Evolutionary conservation across 2,329 filamentous ascomycete species (phyloP).

Genomic region (Botryosphaeria dothidea): DNA sequence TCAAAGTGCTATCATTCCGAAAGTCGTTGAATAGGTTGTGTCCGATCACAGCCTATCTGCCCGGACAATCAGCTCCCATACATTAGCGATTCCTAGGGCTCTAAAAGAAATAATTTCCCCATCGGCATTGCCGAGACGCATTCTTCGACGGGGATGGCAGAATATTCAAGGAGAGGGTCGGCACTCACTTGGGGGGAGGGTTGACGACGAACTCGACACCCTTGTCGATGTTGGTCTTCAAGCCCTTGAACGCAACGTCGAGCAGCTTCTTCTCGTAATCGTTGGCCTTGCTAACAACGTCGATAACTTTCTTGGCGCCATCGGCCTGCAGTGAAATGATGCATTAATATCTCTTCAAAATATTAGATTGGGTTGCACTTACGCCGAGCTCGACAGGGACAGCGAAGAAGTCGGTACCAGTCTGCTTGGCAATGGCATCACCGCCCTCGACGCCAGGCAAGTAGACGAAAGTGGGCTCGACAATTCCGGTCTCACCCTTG

Average conservation of each 20-base stretch:
- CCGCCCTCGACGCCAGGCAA: conserved; percentile 87
- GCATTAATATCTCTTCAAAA: conserved; percentile 24
- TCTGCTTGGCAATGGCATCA: conserved; percentile 79
- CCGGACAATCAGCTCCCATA: conserved; percentile 18
- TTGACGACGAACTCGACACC: conserved; percentile 87
- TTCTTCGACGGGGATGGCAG: neutral
- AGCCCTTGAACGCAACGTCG: conserved; percentile 70
- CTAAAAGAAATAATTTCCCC: neutral
- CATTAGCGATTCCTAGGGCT: conserved; percentile 15
- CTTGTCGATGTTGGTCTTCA: conserved; percentile 93
- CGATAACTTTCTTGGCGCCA: conserved; percentile 82
- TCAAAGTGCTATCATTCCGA: neutral
- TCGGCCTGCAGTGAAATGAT: conserved; percentile 58
- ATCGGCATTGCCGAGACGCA: neutral
- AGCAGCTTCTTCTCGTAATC: conserved; percentile 89
- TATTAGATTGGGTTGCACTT: conserved; percentile 48
- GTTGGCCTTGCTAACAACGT: conserved; percentile 75
- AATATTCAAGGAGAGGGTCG: neutral
- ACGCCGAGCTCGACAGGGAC: conserved; percentile 94
- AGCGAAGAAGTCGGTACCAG: conserved; percentile 89
- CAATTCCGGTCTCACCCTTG: conserved; percentile 86
- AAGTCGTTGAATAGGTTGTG: conserved; percentile 8
- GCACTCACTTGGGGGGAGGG: conserved; percentile 58
- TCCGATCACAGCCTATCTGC: conserved; percentile 19
- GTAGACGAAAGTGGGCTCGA: conserved; percentile 96